phyloP scores from a whole-genome alignment of 805 yeast genomes.

The Starmerella etchellsii region DNA sequence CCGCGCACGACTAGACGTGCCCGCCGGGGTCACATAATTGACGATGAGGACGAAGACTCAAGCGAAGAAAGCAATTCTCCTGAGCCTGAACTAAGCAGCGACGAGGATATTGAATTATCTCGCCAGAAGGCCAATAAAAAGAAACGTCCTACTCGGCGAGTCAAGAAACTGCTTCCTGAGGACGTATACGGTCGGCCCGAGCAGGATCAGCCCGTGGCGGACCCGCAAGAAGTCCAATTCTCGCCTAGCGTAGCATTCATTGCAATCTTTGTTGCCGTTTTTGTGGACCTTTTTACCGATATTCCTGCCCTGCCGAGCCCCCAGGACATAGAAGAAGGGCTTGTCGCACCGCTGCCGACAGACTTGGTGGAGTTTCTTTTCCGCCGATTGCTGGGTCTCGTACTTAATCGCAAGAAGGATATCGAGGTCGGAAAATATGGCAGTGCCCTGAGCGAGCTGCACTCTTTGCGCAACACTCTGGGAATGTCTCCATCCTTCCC shows the following conservation, averaged over 20 bases:
- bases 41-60: neutral
- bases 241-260: constrained; percentile 24
- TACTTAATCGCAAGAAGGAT: constrained; percentile 31
- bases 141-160: neutral
- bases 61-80: neutral
- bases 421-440: constrained; percentile 29
- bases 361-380: constrained; percentile 23
- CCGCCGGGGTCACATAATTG: neutral
- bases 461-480: constrained; percentile 21
- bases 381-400: constrained; percentile 27
- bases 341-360: constrained; percentile 18
- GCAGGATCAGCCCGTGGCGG: constrained; percentile 19
- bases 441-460: constrained; percentile 31
- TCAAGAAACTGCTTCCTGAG: constrained; percentile 22
- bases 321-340: constrained; percentile 32
- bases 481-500: constrained; percentile 26
- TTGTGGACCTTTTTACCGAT: constrained; percentile 23
- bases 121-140: neutral
- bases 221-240: constrained; percentile 18
- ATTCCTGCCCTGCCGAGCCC: constrained; percentile 28
- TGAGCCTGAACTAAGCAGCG: neutral
- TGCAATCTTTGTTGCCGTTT: constrained; percentile 18
- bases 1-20: neutral
- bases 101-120: neutral
- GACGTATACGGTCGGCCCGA: constrained; percentile 23